Evolutionary conservation across 192 early-diverging fungal genomes (phyloP).

Genomic region (Phlyctochytrium planicorne): DNA sequence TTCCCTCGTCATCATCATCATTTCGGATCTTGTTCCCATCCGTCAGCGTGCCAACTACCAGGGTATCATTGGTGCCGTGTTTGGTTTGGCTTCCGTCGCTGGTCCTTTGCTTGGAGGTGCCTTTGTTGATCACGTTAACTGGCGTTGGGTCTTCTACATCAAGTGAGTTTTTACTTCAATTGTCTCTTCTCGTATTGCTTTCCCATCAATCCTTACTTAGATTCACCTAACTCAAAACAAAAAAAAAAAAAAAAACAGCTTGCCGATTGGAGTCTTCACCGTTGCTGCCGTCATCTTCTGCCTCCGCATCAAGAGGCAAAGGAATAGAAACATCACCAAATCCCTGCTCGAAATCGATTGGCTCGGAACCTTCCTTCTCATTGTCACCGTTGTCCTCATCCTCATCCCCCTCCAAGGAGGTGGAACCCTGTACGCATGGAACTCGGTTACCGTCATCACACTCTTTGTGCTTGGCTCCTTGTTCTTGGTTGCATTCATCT

Average conservation of each 20-base stretch:
- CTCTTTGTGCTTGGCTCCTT: constrained; percentile 66
- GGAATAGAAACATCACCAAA: not conserved
- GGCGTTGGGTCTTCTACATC: constrained; percentile 64
- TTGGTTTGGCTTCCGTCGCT: constrained; percentile 72
- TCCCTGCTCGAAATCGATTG: constrained; percentile 14
- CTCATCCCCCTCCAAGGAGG: constrained; percentile 57
- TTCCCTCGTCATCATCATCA: constrained; percentile 76
- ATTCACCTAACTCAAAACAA: too few relatives aligned
- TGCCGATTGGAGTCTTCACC: constrained; percentile 71
- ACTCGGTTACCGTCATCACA: constrained; percentile 53
- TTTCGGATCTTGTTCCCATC: constrained; percentile 74
- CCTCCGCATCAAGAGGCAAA: constrained; percentile 26
- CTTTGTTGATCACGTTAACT: constrained; percentile 62
- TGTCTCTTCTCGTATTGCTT: not conserved
- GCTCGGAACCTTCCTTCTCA: constrained; percentile 18
- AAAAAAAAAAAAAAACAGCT: constrained; percentile 33
- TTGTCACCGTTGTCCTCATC: constrained; percentile 10
- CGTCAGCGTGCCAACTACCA: constrained; percentile 75
- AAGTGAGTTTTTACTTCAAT: constrained; percentile 6
- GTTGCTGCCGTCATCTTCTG: constrained; percentile 53
- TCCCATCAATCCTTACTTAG: too few relatives aligned
- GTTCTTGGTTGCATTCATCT: constrained; percentile 38
- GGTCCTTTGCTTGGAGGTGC: constrained; percentile 86
- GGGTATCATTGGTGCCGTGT: constrained; percentile 69
- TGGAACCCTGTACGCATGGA: constrained; percentile 64